These are phyloP conservation scores for Suhomyces taliae DNA, from an alignment of 1,139 yeast species.

Conservation along the genomic window DNA sequence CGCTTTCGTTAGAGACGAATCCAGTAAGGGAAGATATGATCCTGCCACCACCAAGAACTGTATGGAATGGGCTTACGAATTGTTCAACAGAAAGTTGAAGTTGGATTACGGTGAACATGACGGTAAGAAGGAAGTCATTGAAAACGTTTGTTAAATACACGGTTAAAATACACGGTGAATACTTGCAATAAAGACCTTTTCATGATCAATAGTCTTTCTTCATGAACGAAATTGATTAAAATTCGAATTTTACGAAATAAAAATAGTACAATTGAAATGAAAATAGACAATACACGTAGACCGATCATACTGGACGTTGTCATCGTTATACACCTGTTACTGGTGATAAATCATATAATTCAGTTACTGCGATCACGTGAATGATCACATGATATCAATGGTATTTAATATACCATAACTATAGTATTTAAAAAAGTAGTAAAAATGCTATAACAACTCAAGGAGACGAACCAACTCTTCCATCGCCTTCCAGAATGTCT, in stretches of 20 bases:
- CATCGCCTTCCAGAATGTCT: not conserved
- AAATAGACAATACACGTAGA: no score
- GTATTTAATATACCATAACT: not conserved
- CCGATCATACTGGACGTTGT: no score
- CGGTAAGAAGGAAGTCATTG: constrained; percentile 49
- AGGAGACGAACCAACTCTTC: not conserved
- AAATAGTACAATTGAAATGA: no score
- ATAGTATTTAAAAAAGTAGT: no score
- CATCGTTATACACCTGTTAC: no score
- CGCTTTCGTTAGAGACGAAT: constrained; percentile 78
- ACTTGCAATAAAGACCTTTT: no score
- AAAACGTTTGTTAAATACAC: constrained; percentile 56
- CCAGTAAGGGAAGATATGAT: constrained; percentile 76
- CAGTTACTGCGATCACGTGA: not conserved
- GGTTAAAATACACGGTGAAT: not conserved
- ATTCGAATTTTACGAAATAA: no score
- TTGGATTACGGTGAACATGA: constrained; percentile 66
- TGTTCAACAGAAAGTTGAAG: constrained; percentile 68
- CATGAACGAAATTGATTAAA: no score
- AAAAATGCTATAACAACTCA: no score
- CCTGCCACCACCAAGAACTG: constrained; percentile 72
- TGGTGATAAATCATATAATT: no score
- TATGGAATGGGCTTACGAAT: constrained; percentile 64
- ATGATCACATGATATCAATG: not conserved
- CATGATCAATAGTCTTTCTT: no score